Evolutionary conservation across 805 yeast species (phyloP).

Genomic region (Candida rishiriensis): DNA sequence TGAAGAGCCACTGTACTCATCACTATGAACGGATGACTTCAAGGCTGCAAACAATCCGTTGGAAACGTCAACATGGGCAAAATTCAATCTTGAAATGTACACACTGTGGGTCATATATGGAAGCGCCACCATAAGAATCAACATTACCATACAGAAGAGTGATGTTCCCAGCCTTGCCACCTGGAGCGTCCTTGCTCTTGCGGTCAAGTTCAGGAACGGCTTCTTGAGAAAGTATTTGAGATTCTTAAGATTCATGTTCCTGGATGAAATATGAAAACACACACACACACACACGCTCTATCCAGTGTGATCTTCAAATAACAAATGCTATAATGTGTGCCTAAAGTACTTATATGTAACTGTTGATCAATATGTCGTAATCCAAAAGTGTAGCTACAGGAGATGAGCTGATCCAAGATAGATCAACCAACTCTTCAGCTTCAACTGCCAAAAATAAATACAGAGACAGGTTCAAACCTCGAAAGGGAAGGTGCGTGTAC

Average conservation of each 20-base stretch:
- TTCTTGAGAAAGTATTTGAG: background rate
- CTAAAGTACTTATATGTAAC: too few species aligned
- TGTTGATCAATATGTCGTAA: too few species aligned
- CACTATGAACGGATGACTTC: conserved; percentile 19
- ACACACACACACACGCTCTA: too few species aligned
- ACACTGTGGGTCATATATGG: conserved; percentile 6
- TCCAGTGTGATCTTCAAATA: too few species aligned
- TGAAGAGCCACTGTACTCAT: conserved; percentile 19
- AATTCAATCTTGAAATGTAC: conserved; percentile 37
- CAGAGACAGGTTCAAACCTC: too few species aligned
- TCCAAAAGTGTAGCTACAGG: too few species aligned
- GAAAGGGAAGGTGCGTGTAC: too few species aligned
- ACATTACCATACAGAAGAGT: conserved; percentile 4
- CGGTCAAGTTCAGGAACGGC: conserved; percentile 25
- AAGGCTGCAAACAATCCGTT: conserved; percentile 46
- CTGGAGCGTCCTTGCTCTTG: conserved; percentile 23
- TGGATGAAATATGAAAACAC: too few species aligned
- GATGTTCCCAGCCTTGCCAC: conserved; percentile 13
- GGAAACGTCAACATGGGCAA: conserved; percentile 49
- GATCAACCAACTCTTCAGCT: too few species aligned
- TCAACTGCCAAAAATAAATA: too few species aligned
- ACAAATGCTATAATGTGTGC: too few species aligned
- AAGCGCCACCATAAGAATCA: conserved; percentile 5
- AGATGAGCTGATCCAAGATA: too few species aligned
- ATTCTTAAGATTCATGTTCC: background rate